Evolutionary conservation across 306 rosid species (phyloP).

Genomic region (Cicer chorassanicum): DNA sequence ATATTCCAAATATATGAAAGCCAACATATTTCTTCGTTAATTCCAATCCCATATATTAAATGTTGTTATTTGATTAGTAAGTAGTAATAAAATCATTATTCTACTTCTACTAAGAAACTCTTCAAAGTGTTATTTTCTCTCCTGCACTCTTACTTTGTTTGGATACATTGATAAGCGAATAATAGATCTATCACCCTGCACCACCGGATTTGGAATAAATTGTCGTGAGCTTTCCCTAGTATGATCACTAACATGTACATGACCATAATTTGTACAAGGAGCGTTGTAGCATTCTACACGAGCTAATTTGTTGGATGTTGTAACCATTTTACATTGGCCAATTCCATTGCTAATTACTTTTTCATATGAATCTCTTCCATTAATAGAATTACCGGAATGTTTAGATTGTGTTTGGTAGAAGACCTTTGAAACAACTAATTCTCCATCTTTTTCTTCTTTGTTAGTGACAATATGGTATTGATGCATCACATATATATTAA

Average conservation of each 20-base stretch:
- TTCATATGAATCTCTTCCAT: conserved; percentile 55
- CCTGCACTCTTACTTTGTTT: conserved; percentile 59
- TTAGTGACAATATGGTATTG: conserved; percentile 84
- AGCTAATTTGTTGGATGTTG: conserved; percentile 46
- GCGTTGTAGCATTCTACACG: conserved; percentile 53
- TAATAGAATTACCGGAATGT: conserved; percentile 60
- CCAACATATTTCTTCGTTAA: no score
- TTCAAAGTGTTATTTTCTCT: conserved; percentile 46
- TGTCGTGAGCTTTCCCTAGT: conserved; percentile 58
- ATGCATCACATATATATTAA: conserved; percentile 67
- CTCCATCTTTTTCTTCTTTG: conserved; percentile 94
- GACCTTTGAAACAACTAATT: conserved; percentile 82
- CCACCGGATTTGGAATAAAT: conserved; percentile 61
- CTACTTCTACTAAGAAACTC: conserved; percentile 44
- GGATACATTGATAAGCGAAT: conserved; percentile 59
- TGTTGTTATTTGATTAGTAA: conserved; percentile 8
- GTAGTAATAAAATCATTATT: conserved; percentile 23
- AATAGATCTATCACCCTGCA: conserved; percentile 67
- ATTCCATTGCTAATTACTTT: conserved; percentile 37
- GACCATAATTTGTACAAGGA: conserved; percentile 55
- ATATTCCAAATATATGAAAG: no score
- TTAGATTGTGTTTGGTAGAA: conserved; percentile 61
- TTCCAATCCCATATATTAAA: no score
- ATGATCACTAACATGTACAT: conserved; percentile 46
- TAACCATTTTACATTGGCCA: conserved; percentile 13